These are phyloP conservation scores for Corylus avellana DNA, from an alignment of 306 rosid species.

Conservation along the genomic window DNA sequence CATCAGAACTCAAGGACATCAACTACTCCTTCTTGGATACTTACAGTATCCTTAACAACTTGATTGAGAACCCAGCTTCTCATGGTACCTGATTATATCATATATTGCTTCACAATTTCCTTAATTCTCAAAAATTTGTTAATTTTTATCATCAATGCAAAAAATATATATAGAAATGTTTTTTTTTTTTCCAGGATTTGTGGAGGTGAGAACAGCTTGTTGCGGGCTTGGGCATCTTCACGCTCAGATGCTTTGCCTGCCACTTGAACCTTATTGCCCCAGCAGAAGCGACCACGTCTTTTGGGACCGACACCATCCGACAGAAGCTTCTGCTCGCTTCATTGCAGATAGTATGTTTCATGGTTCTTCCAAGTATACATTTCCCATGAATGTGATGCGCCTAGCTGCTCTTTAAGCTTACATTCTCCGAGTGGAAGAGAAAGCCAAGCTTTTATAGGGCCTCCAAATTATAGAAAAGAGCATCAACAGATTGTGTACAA, in stretches of 20 bases:
- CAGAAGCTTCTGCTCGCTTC: slow-evolving; percentile 50
- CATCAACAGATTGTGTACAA: no score
- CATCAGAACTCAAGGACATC: slow-evolving; percentile 40
- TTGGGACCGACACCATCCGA: slow-evolving; percentile 81
- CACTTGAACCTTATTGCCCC: slow-evolving; percentile 46
- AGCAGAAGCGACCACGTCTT: slow-evolving; percentile 64
- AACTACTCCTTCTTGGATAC: slow-evolving; percentile 66
- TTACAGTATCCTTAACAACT: slow-evolving; percentile 40
- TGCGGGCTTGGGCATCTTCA: slow-evolving; percentile 69
- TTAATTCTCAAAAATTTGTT: no score
- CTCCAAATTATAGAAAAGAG: no score
- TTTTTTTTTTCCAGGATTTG: slow-evolving; percentile 50
- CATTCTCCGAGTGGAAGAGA: no score
- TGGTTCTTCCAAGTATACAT: slow-evolving; percentile 48
- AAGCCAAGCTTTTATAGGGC: no score
- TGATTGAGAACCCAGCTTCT: slow-evolving; percentile 45
- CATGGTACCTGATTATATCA: slow-evolving; percentile 38
- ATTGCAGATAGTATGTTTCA: slow-evolving; percentile 45
- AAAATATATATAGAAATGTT: no score
- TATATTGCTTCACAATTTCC: no score
- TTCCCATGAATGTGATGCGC: slow-evolving; percentile 55
- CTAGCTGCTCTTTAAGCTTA: slow-evolving; percentile 45
- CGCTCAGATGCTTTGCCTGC: slow-evolving; percentile 47
- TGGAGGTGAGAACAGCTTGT: slow-evolving; percentile 59
- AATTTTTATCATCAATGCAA: no score